These are phyloP conservation scores for Colletotrichum liriopes DNA, from an alignment of 2,329 filamentous ascomycete species.

Conservation along the genomic window DNA sequence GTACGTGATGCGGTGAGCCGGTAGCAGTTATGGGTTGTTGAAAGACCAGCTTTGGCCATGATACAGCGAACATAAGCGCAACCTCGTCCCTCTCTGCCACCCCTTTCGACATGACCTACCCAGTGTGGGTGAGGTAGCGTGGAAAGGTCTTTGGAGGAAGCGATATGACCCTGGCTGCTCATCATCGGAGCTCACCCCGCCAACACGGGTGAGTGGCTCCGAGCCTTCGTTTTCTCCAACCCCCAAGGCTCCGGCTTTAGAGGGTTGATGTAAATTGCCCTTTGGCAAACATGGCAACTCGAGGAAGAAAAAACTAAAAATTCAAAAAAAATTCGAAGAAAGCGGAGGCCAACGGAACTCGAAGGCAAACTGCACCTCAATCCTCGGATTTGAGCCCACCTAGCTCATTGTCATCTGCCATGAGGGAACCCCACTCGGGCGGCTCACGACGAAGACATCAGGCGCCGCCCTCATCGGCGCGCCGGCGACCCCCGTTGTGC, in stretches of 20 bases:
- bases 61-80: neutral
- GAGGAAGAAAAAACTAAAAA: neutral
- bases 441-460: neutral
- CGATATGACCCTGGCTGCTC: neutral
- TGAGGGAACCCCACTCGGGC: neutral
- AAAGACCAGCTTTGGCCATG: neutral
- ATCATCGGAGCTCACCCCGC: conserved; percentile 4
- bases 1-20: neutral
- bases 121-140: neutral
- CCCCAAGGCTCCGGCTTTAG: neutral
- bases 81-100: neutral
- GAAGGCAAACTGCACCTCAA: neutral
- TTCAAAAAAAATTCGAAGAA: neutral
- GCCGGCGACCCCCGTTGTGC: conserved; percentile 1
- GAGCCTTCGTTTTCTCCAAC: neutral
- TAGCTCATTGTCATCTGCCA: conserved; percentile 9
- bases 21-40: neutral
- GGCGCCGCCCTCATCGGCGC: neutral
- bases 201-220: neutral
- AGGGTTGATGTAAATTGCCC: neutral
- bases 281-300: neutral
- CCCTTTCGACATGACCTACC: neutral
- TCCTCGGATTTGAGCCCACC: conserved; percentile 9
- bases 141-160: neutral
- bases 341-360: neutral